phyloP scores from a whole-genome alignment of 768 basidiomycete genomes.

The Butyriboletus loyo region DNA sequence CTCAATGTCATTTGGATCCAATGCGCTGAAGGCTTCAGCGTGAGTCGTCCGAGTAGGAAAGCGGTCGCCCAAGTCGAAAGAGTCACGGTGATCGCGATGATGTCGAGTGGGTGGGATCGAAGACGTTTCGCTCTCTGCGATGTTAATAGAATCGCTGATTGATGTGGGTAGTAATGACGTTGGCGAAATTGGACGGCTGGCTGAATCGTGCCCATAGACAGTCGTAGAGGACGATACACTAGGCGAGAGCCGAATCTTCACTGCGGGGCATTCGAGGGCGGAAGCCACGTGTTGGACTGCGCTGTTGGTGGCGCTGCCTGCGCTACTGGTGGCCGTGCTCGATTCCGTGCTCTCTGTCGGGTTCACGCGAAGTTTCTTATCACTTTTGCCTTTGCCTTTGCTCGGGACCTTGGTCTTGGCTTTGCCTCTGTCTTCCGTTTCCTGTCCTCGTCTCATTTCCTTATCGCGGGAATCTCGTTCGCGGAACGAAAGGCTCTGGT shows the following conservation, averaged over 20 bases:
- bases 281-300: conserved; percentile 7
- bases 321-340: conserved; percentile 29
- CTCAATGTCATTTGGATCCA: conserved; percentile 54
- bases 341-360: conserved; percentile 33
- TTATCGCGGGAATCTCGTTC: conserved; percentile 26
- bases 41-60: conserved; percentile 53
- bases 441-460: conserved; percentile 15
- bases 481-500: conserved; percentile 12
- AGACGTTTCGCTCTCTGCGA: conserved; percentile 9
- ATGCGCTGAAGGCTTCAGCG: conserved; percentile 57
- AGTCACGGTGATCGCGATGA: conserved; percentile 24
- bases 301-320: conserved; percentile 22
- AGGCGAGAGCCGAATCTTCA: conserved; percentile 18
- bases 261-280: conserved; percentile 1
- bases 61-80: conserved; percentile 25
- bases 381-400: conserved; percentile 31
- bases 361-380: conserved; percentile 27
- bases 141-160: neutral
- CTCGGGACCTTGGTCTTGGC: conserved; percentile 20
- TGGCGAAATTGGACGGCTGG: conserved; percentile 23
- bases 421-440: conserved; percentile 19
- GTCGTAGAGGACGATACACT: conserved; percentile 17
- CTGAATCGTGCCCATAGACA: neutral
- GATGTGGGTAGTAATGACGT: conserved; percentile 12
- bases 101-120: conserved; percentile 8